phyloP scores from a whole-genome alignment of 441 rosid species.

The Bruguiera hainesii region DNA sequence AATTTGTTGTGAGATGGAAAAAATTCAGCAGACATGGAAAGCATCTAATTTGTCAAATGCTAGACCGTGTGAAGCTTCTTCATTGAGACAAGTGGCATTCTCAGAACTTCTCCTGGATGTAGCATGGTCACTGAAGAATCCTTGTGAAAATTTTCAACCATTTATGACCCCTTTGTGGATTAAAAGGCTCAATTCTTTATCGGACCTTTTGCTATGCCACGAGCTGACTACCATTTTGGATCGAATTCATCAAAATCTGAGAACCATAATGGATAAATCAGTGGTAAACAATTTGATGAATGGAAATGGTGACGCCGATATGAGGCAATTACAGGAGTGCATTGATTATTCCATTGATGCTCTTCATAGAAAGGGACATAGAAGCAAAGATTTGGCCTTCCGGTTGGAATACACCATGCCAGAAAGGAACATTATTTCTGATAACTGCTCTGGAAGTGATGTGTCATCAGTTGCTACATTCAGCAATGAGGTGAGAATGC shows the following conservation, averaged over 20 bases:
- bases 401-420: constrained; percentile 21
- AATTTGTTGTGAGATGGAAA: constrained; percentile 69
- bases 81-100: constrained; percentile 39
- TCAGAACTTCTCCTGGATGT: constrained; percentile 73
- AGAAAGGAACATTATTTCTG: constrained; percentile 23
- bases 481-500: constrained; percentile 43
- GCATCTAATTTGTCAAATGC: constrained; percentile 30
- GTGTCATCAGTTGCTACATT: constrained; percentile 31
- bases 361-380: constrained; percentile 31
- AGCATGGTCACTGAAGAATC: constrained; percentile 80
- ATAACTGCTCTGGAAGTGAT: constrained; percentile 32
- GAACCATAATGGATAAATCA: constrained; percentile 35
- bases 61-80: constrained; percentile 40
- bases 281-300: constrained; percentile 25
- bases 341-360: constrained; percentile 41
- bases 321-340: constrained; percentile 37
- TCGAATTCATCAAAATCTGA: constrained; percentile 54
- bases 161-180: constrained; percentile 52
- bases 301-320: constrained; percentile 41
- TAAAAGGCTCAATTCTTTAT: constrained; percentile 55
- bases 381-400: constrained; percentile 17
- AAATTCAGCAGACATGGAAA: constrained; percentile 54
- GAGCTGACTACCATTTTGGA: constrained; percentile 52
- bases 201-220: constrained; percentile 53
- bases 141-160: constrained; percentile 47